phyloP scores from a whole-genome alignment of 345 rosid genomes.

The Salix arbutifolia region DNA sequence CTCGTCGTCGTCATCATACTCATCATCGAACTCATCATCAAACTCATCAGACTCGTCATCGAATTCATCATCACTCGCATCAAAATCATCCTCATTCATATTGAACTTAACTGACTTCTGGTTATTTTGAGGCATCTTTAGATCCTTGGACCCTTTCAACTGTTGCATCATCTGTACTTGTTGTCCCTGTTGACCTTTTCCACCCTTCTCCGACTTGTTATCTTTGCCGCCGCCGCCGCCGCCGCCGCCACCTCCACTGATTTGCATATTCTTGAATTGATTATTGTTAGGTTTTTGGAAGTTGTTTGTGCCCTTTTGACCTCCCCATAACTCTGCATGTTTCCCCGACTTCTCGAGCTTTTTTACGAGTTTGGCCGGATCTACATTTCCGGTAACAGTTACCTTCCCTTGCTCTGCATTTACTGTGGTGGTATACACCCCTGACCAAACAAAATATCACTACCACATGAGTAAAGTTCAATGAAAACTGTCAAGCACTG shows the following conservation, averaged over 20 bases:
- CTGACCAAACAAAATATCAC: slow-evolving; percentile 27
- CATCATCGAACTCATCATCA: slow-evolving; percentile 32
- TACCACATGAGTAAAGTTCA: slow-evolving; percentile 2
- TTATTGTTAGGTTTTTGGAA: slow-evolving; percentile 34
- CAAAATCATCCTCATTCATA: slow-evolving; percentile 35
- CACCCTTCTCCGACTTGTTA: slow-evolving; percentile 52
- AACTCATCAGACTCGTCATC: slow-evolving; percentile 13
- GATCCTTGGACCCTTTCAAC: slow-evolving; percentile 45
- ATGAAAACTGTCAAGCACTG: not conserved
- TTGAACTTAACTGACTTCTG: slow-evolving; percentile 69
- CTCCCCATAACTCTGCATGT: slow-evolving; percentile 76
- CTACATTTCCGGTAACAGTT: slow-evolving; percentile 77
- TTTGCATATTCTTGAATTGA: slow-evolving; percentile 52
- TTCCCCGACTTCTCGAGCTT: slow-evolving; percentile 86
- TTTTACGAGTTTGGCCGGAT: slow-evolving; percentile 60
- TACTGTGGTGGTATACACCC: slow-evolving; percentile 58
- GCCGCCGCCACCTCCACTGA: slow-evolving; percentile 23
- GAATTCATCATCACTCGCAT: slow-evolving; percentile 27
- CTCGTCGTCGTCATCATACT: slow-evolving; percentile 35
- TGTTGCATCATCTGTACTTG: slow-evolving; percentile 36
- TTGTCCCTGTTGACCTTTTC: slow-evolving; percentile 37
- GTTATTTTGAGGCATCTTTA: slow-evolving; percentile 23
- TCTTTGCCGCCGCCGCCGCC: slow-evolving; percentile 31
- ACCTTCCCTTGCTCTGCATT: slow-evolving; percentile 86
- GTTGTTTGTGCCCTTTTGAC: slow-evolving; percentile 43